Percentiles rank a stretch among this genome's conserved stretches.
Conservation (phyloP, 805 yeast genomes). For the Pichia deserticola region DNA sequence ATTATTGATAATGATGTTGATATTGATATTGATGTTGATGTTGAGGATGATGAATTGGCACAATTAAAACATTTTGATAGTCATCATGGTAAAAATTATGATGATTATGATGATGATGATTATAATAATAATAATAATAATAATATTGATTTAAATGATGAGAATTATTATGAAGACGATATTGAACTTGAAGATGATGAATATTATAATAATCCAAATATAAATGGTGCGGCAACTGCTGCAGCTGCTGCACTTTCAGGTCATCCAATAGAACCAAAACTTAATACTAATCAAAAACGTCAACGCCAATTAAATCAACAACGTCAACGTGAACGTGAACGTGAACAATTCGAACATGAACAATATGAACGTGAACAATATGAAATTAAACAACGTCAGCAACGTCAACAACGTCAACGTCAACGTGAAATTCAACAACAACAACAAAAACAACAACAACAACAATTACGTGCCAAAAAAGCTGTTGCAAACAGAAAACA, state of each 20-base stretch:
- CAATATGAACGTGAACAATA: too few species aligned
- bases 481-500: neutral
- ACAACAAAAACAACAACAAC: neutral
- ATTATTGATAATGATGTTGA: too few species aligned
- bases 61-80: constrained; percentile 13
- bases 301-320: neutral
- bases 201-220: neutral
- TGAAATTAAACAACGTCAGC: too few species aligned
- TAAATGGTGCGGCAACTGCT: constrained; percentile 4
- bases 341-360: neutral
- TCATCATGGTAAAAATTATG: constrained; percentile 8
- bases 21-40: too few species aligned
- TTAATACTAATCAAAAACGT: neutral
- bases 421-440: neutral
- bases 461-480: neutral
- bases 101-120: constrained; percentile 14
- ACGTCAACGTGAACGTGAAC: too few species aligned
- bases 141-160: neutral
- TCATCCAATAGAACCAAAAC: neutral
- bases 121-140: neutral
- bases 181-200: neutral
- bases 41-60: constrained; percentile 9
- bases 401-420: neutral
- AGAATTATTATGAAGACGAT: neutral
- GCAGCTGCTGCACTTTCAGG: constrained; percentile 9